Base-by-base conservation (phyloP, 148 eudicot genomes). In the Rhododendron henanense region DNA sequence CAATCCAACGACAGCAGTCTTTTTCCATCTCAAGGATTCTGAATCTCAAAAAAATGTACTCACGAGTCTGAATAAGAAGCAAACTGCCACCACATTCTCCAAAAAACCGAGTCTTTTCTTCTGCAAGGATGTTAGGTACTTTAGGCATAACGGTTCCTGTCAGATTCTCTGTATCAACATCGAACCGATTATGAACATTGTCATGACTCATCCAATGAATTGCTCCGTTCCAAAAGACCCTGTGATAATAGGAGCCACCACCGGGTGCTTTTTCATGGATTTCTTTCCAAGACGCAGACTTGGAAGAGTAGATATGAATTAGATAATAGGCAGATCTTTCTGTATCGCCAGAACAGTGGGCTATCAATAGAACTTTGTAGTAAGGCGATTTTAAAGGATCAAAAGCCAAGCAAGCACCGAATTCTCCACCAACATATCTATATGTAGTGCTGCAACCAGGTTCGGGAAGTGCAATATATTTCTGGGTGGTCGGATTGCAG, bases 1-100 rank as follows among this genome's bases (percentile, higher is more conserved):
- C 48, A 21, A 33, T 80, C 83, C 83, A 80, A 47, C 35, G 39
- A 80, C 31, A 11, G 10, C 35, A 51, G 25, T 45, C 39, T 9
- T 48, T 80, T 13, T 80, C 57, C 33, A 80, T 51, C 61, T 80
- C 83, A 28, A 63, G 69, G 69, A 63, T 63, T 23, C 69, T 63
- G 69, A 59, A 59, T 63, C 31, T 63, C 69, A 63, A 21, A 63
- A 3, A 0, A 63, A 0, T 0, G 28, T 63, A 2, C 28, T 7
- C 69, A 23, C 31, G 28, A 63, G 28, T 63, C 69, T 63, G 69
- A 63, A 63, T 63, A 63, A 63, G 69, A 63, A 63, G 69, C 69
- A 63, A 23, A 23, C 69, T 63, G 69, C 65, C 65, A 59, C 65
- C 65, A 59, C 65, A 59, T 59, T 59, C 79, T 6, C 48, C 79